phyloP scores from a whole-genome alignment of 441 rosid genomes.

The Populus tomentosa region DNA sequence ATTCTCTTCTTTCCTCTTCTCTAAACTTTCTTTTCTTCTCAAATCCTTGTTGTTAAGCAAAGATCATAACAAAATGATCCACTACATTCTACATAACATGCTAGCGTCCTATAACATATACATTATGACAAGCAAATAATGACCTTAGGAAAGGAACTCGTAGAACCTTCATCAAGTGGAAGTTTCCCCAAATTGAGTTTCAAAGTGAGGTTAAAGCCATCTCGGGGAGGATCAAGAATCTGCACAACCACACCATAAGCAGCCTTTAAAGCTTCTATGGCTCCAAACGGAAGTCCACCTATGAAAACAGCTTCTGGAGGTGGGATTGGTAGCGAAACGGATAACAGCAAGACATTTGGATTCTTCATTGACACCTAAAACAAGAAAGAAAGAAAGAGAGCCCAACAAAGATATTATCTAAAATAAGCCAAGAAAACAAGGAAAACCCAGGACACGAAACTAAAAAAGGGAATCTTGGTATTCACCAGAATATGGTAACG shows the following conservation, averaged over 20 bases:
- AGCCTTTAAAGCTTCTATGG: slow-evolving; percentile 85
- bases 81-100: background rate
- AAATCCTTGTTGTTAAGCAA: too few species aligned
- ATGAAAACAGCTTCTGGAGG: slow-evolving; percentile 71
- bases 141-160: slow-evolving; percentile 46
- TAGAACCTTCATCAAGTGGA: slow-evolving; percentile 83
- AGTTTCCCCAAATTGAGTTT: slow-evolving; percentile 81
- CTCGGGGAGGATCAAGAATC: slow-evolving; percentile 94
- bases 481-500: slow-evolving; percentile 89
- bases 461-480: background rate
- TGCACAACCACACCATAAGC: slow-evolving; percentile 69
- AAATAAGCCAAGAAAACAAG: background rate
- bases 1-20: background rate
- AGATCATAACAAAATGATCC: background rate
- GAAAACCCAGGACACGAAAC: background rate
- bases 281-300: slow-evolving; percentile 89
- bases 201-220: slow-evolving; percentile 88
- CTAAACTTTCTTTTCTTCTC: background rate
- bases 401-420: background rate
- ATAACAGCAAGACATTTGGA: slow-evolving; percentile 57
- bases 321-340: slow-evolving; percentile 83
- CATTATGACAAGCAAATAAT: slow-evolving; percentile 34
- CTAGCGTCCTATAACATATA: slow-evolving; percentile 7
- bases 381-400: background rate
- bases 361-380: slow-evolving; percentile 77